These are phyloP conservation scores for Vaccinium corymbosum DNA, from an alignment of 148 eudicot genomes.

Conservation along the genomic window DNA sequence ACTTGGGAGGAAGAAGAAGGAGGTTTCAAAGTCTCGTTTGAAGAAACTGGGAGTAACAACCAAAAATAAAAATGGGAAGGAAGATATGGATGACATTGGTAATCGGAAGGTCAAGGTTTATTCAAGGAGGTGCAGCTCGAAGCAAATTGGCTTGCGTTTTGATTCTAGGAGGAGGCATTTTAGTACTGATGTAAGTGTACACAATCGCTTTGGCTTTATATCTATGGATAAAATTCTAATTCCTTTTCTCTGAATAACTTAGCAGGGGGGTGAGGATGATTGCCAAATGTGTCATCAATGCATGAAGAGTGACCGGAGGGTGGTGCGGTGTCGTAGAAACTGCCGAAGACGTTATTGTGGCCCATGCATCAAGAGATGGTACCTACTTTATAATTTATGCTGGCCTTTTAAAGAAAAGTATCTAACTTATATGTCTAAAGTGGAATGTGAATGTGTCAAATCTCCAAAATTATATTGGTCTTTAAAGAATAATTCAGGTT, in stretches of 20 bases:
- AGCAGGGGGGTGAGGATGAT: slow-evolving; percentile 22
- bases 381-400: neutral
- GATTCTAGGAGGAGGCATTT: slow-evolving; percentile 13
- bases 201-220: neutral
- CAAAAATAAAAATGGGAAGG: neutral
- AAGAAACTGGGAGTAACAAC: neutral
- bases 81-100: neutral
- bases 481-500: neutral
- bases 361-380: slow-evolving; percentile 28
- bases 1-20: slow-evolving; percentile 2
- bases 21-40: neutral
- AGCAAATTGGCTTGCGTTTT: neutral
- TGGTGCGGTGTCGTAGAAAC: slow-evolving; percentile 13
- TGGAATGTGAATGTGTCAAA: neutral
- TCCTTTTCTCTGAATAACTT: neutral
- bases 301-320: slow-evolving; percentile 17
- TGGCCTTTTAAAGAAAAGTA: neutral
- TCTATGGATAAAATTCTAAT: neutral
- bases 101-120: neutral
- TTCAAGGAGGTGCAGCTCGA: neutral
- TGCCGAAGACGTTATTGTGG: slow-evolving; percentile 22
- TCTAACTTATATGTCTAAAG: neutral
- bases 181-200: slow-evolving; percentile 15
- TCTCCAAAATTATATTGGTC: neutral
- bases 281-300: slow-evolving; percentile 29